Conservation (phyloP, 495 filamentous ascomycete species). For the Neurospora tetrasperma region DNA sequence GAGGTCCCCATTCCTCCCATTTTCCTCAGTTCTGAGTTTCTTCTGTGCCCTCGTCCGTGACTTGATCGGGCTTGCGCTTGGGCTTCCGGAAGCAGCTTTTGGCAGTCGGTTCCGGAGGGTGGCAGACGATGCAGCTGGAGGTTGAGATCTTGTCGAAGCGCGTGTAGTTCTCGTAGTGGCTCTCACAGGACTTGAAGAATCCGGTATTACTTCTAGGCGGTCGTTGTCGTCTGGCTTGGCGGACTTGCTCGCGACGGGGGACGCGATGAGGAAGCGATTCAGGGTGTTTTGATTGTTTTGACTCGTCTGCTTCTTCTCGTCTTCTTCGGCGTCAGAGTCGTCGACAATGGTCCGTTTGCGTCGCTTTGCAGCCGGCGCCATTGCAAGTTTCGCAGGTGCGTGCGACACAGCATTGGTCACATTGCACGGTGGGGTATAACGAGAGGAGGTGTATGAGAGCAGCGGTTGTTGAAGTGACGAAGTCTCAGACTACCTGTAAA, state of each 20-base stretch:
- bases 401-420: constrained; percentile 16
- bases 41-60: constrained; percentile 19
- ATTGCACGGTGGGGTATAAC: constrained; percentile 1
- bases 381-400: constrained; percentile 18
- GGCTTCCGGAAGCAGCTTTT: constrained; percentile 22
- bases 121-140: constrained; percentile 6
- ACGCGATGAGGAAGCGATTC: constrained; percentile 32
- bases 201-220: constrained; percentile 8
- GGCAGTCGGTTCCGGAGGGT: constrained; percentile 5
- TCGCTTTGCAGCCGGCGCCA: constrained; percentile 48
- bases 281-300: constrained; percentile 27
- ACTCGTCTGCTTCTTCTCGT: constrained; percentile 16
- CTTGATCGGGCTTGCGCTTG: constrained; percentile 44
- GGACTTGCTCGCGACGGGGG: constrained; percentile 23
- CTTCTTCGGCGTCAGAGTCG: constrained; percentile 23
- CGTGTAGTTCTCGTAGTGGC: constrained; percentile 18
- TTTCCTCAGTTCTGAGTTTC: constrained; percentile 29
- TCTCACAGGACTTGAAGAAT: constrained; percentile 26
- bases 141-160: constrained; percentile 9
- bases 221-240: not conserved
- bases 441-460: not conserved
- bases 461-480: not conserved
- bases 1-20: constrained; percentile 38
- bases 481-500: not conserved
- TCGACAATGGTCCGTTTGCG: constrained; percentile 37